phyloP scores from a whole-genome alignment of 352 stramenopile species.

The Pythium oligandrum region DNA sequence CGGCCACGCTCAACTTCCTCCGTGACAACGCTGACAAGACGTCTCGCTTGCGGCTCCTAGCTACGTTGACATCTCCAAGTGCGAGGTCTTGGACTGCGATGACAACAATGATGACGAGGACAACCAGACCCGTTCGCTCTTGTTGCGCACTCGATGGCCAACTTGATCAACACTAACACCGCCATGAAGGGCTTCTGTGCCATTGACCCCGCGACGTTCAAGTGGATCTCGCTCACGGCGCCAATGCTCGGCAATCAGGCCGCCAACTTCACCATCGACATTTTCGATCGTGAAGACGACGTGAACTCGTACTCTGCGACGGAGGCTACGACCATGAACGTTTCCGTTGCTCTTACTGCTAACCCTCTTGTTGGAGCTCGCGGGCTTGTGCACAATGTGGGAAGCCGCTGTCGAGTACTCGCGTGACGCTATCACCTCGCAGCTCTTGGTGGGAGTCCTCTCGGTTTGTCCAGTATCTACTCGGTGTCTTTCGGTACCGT shows the following conservation, averaged over 20 bases:
- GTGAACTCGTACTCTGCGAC: conserved; percentile 3
- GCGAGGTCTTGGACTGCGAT: background rate
- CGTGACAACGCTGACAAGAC: background rate
- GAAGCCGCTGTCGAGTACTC: too few relatives aligned
- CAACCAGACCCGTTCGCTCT: too few relatives aligned
- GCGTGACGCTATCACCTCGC: conserved; percentile 5
- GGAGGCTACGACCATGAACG: too few relatives aligned
- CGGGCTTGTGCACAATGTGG: background rate
- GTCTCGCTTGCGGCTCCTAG: too few relatives aligned
- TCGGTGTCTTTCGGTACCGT: conserved; percentile 17
- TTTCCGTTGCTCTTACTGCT: too few relatives aligned
- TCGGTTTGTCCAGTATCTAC: conserved; percentile 17
- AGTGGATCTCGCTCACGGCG: conserved; percentile 1
- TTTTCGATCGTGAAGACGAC: conserved; percentile 5
- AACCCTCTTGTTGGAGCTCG: conserved; percentile 1
- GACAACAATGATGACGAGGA: too few relatives aligned
- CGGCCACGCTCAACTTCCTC: too few relatives aligned
- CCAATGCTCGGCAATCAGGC: conserved; percentile 16
- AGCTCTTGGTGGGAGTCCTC: conserved; percentile 23
- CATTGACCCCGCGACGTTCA: background rate
- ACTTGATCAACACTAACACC: conserved; percentile 13
- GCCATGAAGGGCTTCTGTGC: conserved; percentile 18
- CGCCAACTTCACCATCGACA: conserved; percentile 4
- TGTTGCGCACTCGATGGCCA: too few relatives aligned
- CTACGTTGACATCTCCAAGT: conserved; percentile 1